These are phyloP conservation scores for Corymbia citriodora DNA, from an alignment of 441 rosid genomes.

Conservation along the genomic window DNA sequence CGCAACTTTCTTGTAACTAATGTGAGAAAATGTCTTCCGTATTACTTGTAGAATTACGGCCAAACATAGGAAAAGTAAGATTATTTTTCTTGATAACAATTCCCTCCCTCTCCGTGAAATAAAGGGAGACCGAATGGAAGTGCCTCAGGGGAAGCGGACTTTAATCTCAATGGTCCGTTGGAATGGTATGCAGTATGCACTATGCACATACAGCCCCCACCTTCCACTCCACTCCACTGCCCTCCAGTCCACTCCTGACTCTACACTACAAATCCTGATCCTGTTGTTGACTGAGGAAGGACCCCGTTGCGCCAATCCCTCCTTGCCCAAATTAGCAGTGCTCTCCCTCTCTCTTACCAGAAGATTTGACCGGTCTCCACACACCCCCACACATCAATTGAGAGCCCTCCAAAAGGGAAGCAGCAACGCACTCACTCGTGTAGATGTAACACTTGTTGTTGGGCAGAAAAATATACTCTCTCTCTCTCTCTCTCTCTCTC, in stretches of 20 bases:
- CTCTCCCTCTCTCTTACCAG: neutral
- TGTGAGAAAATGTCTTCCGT: neutral
- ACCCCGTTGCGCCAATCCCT: neutral
- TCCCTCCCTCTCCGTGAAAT: neutral
- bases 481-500: neutral
- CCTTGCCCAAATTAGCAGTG: neutral
- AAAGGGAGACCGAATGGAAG: neutral
- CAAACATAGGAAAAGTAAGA: neutral
- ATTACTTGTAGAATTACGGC: neutral
- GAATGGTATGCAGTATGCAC: neutral
- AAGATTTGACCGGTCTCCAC: constrained; percentile 31
- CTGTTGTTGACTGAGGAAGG: neutral
- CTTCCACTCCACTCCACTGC: neutral
- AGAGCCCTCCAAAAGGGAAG: constrained; percentile 10
- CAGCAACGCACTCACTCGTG: constrained; percentile 25
- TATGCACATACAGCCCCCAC: neutral
- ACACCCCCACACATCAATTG: constrained; percentile 13
- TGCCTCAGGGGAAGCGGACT: neutral
- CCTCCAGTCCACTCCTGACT: neutral
- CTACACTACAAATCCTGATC: neutral
- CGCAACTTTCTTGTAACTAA: neutral
- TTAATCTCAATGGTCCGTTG: neutral
- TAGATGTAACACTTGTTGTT: constrained; percentile 3
- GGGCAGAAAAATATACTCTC: neutral
- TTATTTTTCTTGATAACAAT: neutral